Percentiles rank a stretch among this genome's conserved stretches.
Evolutionary conservation across 306 rosid genomes (phyloP).

Genomic region (Castanospermum australe): DNA sequence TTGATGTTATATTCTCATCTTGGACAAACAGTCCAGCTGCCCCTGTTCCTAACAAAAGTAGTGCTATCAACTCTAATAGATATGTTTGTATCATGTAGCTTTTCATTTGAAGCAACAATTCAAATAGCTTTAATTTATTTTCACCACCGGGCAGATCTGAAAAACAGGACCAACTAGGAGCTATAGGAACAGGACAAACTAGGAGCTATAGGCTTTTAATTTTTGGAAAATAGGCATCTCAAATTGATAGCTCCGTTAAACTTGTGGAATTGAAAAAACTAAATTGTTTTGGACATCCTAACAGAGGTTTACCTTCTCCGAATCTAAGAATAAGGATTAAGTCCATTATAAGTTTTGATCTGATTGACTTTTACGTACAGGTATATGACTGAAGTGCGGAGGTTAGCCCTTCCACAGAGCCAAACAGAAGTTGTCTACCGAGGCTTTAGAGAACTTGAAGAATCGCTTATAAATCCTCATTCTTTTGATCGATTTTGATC

Average conservation of each 20-base stretch:
- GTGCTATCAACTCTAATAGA: no score
- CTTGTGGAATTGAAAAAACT: not conserved
- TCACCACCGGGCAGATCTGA: no score
- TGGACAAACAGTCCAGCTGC: not conserved
- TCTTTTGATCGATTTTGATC: conserved; percentile 74
- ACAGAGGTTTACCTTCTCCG: not conserved
- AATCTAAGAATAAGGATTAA: not conserved
- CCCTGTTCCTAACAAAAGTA: not conserved
- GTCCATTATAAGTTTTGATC: conserved; percentile 13
- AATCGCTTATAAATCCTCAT: conserved; percentile 72
- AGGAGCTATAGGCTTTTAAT: not conserved
- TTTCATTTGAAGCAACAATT: not conserved
- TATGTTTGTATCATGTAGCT: no score
- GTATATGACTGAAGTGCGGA: conserved; percentile 89
- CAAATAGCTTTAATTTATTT: not conserved
- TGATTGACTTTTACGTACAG: conserved; percentile 45
- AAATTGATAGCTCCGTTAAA: not conserved
- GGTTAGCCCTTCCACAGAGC: conserved; percentile 86
- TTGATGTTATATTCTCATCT: no score
- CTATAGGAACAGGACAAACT: not conserved
- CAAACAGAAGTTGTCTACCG: conserved; percentile 75
- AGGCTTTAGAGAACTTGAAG: conserved; percentile 92
- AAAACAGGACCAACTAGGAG: not conserved
- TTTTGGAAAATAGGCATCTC: not conserved
- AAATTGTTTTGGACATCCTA: not conserved